These are phyloP conservation scores for Thielaviopsis euricoi DNA, from an alignment of 2,329 filamentous ascomycete species.

Conservation along the genomic window DNA sequence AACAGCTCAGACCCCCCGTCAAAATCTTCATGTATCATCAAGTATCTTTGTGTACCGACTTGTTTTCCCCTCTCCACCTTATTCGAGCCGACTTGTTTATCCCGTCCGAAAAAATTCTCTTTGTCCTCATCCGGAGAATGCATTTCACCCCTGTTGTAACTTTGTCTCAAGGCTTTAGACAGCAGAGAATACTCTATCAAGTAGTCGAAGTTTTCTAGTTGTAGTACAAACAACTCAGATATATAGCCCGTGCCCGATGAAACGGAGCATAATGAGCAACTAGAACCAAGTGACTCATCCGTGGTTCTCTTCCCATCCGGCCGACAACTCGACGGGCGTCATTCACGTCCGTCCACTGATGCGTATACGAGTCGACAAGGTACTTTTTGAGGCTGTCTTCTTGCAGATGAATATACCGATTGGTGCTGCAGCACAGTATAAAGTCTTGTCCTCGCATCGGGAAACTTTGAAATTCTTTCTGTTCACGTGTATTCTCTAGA, in stretches of 20 bases:
- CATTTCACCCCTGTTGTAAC: neutral
- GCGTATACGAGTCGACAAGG: neutral
- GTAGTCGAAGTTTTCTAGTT: neutral
- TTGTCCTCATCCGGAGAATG: neutral
- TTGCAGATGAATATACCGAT: neutral
- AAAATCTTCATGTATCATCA: no score
- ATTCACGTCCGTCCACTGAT: neutral
- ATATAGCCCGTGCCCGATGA: no score
- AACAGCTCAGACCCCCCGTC: no score
- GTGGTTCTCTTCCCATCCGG: neutral
- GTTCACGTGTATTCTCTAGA: no score
- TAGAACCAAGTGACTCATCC: neutral
- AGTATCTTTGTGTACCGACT: no score
- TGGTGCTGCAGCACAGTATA: neutral
- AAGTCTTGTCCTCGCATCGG: neutral
- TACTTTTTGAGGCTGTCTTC: neutral
- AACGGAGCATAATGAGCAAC: neutral
- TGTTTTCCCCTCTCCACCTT: neutral
- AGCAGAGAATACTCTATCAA: neutral
- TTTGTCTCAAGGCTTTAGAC: neutral
- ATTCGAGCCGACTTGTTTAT: neutral
- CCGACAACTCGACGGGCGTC: neutral
- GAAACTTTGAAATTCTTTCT: neutral
- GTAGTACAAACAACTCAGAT: neutral
- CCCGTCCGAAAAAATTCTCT: neutral